These are phyloP conservation scores for Plenodomus tracheiphilus DNA, from an alignment of 2,329 filamentous ascomycete species.

Conservation along the genomic window DNA sequence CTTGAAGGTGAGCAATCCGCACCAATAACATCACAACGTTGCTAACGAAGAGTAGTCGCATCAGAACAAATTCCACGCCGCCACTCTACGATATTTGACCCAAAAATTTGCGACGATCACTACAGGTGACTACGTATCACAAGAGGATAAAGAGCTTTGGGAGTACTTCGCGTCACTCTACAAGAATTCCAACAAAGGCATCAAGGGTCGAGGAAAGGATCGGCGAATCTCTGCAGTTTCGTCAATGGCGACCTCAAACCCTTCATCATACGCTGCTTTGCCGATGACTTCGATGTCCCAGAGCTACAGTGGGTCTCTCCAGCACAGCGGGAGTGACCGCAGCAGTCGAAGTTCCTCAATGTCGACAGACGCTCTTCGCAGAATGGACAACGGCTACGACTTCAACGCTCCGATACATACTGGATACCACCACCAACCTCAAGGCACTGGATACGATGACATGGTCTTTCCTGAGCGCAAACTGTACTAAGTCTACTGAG, in stretches of 20 bases:
- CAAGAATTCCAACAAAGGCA: conserved; percentile 98
- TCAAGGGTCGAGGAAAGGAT: conserved; percentile 92
- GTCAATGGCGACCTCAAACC: conserved; percentile 28
- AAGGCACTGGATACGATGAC: conserved; percentile 34
- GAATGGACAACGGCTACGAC: conserved; percentile 32
- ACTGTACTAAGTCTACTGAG: conserved; percentile 24
- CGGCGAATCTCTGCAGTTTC: conserved; percentile 61
- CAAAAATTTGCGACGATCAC: conserved; percentile 67
- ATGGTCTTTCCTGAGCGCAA: conserved; percentile 43
- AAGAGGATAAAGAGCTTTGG: conserved; percentile 75
- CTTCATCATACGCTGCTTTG: conserved; percentile 27
- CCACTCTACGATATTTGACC: conserved; percentile 71
- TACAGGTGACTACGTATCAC: conserved; percentile 64
- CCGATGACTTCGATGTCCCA: conserved; percentile 24
- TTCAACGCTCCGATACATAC: conserved; percentile 34
- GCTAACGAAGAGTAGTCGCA: conserved; percentile 64
- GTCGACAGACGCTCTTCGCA: conserved; percentile 34
- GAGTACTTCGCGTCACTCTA: conserved; percentile 86
- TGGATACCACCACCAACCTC: conserved; percentile 21
- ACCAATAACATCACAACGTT: neutral
- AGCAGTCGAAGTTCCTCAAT: conserved; percentile 42
- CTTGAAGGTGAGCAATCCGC: conserved; percentile 67
- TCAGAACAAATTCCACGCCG: conserved; percentile 88
- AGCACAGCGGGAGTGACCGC: conserved; percentile 35
- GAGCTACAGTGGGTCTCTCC: conserved; percentile 27